Evolutionary conservation across 176 grass and related monocot genomes (phyloP).

Genomic region (Musa acuminata): DNA sequence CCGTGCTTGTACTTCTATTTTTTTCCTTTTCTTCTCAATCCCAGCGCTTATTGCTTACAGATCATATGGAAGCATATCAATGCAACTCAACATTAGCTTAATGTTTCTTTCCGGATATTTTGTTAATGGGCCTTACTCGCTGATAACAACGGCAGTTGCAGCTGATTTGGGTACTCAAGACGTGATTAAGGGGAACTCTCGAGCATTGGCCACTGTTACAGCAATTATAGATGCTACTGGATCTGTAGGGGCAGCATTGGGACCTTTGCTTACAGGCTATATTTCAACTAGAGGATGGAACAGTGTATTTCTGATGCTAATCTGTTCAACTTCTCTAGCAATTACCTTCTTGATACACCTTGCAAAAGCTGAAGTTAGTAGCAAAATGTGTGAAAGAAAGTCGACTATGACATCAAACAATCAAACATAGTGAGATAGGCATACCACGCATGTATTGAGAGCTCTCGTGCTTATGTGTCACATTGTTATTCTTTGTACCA

Average conservation of each 20-base stretch:
- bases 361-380: constrained; percentile 60
- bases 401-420: constrained; percentile 10
- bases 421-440: background rate
- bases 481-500: background rate
- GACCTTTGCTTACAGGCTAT: constrained; percentile 82
- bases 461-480: background rate
- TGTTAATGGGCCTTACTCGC: constrained; percentile 89
- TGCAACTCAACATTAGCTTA: constrained; percentile 58
- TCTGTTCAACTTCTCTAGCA: constrained; percentile 65
- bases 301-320: constrained; percentile 83
- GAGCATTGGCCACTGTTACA: constrained; percentile 82
- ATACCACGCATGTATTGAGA: background rate
- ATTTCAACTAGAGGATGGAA: constrained; percentile 96
- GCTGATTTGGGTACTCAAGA: constrained; percentile 92
- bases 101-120: constrained; percentile 92
- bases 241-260: constrained; percentile 77
- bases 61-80: constrained; percentile 66
- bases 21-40: constrained; percentile 83
- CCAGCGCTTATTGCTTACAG: constrained; percentile 69
- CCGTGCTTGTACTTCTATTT: constrained; percentile 50
- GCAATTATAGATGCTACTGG: constrained; percentile 86
- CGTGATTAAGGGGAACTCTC: constrained; percentile 57
- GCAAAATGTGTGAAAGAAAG: constrained; percentile 31
- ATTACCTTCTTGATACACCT: constrained; percentile 70
- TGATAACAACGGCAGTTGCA: constrained; percentile 92